Base-by-base conservation (phyloP, 192 early-diverging fungal genomes). In the Dissophora ornata region DNA sequence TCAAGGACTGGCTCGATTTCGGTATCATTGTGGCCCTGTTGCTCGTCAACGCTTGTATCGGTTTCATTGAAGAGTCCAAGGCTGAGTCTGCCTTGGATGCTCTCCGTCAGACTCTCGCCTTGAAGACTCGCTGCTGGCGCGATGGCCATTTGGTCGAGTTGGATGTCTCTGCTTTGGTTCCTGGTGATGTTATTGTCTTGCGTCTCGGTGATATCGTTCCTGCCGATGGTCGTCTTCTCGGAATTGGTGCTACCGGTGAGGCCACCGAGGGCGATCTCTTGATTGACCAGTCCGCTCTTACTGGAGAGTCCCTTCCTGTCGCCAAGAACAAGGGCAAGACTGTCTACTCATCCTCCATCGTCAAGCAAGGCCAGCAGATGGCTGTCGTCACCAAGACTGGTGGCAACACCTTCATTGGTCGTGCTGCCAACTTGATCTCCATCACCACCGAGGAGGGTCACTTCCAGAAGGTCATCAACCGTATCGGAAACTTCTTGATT, bases 201-300 rank as follows among this genome's bases (percentile, higher is more conserved):
- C 93, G 95, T 71, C 86, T 96, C 65, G 96, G 96, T 69, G 96
- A 98, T 79, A 96, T 98, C 62, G 83, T 98, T 54, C 96, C 96
- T 34, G 96, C 96, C 21, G 96, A 98, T 75, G 91, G 85, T 33
- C 91, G 94, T 34, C 77, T 95, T 61, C 81, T 95, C 16, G 93
- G 92, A 26, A 84, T 94, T 54, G 89, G 86, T 54, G 90, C 88
- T 10, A 90, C 88, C 34, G 91, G 91, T 60, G 94, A 94, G 70
- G 70, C 85, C 9, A 87, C 91, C 45, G 94, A 95, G 64, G 84
- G 85, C 61, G 81, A 87, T 34, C 86, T 98, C 24, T 86, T 91
- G 74, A 92, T 98, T 59, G 96, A 98, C 82, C 95, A 98, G 82
- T 92, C 94, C 28, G 94, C 94, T 15, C 87, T 98, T 30, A 97